Percentiles rank a stretch among this genome's conserved stretches.
phyloP scores from a whole-genome alignment of 148 eudicot genomes.

The Gaultheria prostrata region DNA sequence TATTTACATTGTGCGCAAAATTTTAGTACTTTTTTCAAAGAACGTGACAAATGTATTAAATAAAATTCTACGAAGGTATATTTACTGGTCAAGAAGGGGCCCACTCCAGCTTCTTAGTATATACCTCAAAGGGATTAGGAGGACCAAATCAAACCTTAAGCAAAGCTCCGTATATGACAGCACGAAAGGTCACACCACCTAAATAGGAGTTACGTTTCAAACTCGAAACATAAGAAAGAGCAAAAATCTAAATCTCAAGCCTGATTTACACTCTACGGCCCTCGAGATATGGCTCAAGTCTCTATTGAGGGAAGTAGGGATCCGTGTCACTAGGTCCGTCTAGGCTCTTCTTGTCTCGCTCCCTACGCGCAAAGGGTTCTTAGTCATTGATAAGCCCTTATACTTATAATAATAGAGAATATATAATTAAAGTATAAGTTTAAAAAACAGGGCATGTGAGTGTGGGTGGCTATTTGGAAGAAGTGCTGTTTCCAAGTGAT shows the following conservation, averaged over 20 bases:
- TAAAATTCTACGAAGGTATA: too few relatives aligned
- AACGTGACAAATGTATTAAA: too few relatives aligned
- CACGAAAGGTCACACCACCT: too few relatives aligned
- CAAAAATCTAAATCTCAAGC: not conserved
- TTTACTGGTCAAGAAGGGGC: too few relatives aligned
- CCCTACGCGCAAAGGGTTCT: not conserved
- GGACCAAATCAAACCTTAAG: too few relatives aligned
- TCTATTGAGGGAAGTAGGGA: not conserved
- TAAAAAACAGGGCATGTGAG: not conserved
- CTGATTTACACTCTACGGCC: not conserved
- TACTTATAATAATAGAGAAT: not conserved
- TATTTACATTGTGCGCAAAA: too few relatives aligned
- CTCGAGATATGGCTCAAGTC: not conserved
- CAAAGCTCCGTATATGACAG: too few relatives aligned
- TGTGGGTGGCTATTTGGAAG: constrained; percentile 5
- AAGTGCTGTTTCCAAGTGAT: constrained; percentile 11
- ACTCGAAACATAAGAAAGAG: not conserved
- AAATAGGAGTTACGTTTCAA: not conserved
- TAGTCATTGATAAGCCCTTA: not conserved
- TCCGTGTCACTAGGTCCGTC: not conserved
- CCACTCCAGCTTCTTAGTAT: too few relatives aligned
- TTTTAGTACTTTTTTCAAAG: too few relatives aligned
- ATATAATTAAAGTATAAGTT: not conserved
- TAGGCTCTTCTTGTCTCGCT: not conserved
- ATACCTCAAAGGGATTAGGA: too few relatives aligned